Evolutionary conservation across 2,329 filamentous ascomycete species (phyloP), one percentile per base, ranked within the genome.

Genomic region (Cercospora zeina): DNA sequence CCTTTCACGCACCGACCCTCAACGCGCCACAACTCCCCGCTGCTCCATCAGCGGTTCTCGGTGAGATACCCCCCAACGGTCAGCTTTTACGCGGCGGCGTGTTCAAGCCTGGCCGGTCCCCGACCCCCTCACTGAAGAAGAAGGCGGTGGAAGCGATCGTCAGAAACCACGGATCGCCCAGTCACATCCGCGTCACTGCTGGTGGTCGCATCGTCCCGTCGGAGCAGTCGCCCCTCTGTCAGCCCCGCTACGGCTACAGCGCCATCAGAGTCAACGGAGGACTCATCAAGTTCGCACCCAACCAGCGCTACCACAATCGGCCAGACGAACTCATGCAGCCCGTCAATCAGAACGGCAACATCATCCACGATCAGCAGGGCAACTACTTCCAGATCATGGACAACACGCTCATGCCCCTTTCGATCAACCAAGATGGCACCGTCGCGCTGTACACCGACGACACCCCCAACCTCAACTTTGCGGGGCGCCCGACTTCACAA

Each of bases 141-240:
- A 78, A 77, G 58, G 81, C 81, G 65, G 79, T 77, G 11, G 80
- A 82, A 67, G 76, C 74, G 45, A 76, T 82, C 45, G 77, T 82
- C 69, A 80, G 81, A 65, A 77, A 80, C 63, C 80, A 82, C 73
- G 80, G 80, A 58, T 82, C 80, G 37, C 80, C 80, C 36, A 78
- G 78, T 21, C 79, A 80, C 61, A 72, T 82, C 59, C 78, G 80
- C 61, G 80, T 82, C 47, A 82, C 80, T 54, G 80, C 80, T 64
- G 80, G 80, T 39, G 80, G 80, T n/a, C 77, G 80, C 16, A 78
- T 82, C 63, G 80, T 82, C n/a, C 80, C 80, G 13, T 80, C 76
- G 56, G 80, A 77, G 57, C 73, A 75, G 61, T 77, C 75, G 27
- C 74, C 75, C 36, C 69, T 77, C 13, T 76, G 74, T 51, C 73